Base-by-base conservation (phyloP, 2,329 filamentous ascomycete species). In the Trichoderma atroviride region DNA sequence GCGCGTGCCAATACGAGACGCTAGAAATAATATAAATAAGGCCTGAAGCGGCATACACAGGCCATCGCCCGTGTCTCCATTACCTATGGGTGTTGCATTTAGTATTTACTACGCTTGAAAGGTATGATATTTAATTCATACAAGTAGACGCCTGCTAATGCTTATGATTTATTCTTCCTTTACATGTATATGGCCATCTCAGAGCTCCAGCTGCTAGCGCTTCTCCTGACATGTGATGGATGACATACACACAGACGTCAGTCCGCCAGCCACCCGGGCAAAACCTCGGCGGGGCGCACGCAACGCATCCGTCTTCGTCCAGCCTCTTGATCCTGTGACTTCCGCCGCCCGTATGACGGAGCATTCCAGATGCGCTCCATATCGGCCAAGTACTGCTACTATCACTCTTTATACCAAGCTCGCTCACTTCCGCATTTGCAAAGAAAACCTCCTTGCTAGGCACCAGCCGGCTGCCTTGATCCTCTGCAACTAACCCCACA, bases 271-370 rank as follows among this genome's bases (percentile, higher is more conserved):
- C 13, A 62, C 35, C 56, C 57, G n/a, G 57, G 57, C 37, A 60
- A 60, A 60, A 27, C 35, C 22, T 50, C 57, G 57, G 52, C 24
- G 52, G 35, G 57, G 40, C 16, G 40, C 16, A 43, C 22, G 57
- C 57, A 43, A 43, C 14, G 57, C 57, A 43, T 60, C 57, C 57
- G 57, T 27, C 35, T 11, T 60, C 37, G 37, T 37, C 37, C 37
- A 60, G 57, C 40, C 40, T 40, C 35, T 60, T 60, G 57, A 60
- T 60, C 57, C 57, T 37, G 57, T 60, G 57, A 60, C 57, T 60
- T 60, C 9, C 35, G 24, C 29, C 33, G 57, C 13, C 33, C 57
- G 57, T 24, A 50, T 50, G 47, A 50, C 47, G n/a, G n/a, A 22
- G 47, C 47, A 24, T 50, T 50, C 22, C 47, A 24, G 22, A 24